Base-by-base conservation (phyloP, 805 yeast species). In the Starmerella potacharoeniae region DNA sequence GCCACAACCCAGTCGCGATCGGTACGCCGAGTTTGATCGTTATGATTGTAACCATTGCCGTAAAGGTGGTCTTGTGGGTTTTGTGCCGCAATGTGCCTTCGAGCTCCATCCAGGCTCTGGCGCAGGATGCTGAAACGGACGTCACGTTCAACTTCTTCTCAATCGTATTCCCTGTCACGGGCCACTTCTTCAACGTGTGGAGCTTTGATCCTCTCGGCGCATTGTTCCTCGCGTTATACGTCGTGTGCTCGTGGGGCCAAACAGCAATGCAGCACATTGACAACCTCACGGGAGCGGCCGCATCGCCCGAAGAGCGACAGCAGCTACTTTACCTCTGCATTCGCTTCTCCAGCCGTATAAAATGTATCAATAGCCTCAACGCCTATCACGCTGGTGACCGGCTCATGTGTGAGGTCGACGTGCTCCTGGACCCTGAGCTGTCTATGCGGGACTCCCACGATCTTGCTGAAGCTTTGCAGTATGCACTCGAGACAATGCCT, bases 171-270 rank as follows among this genome's bases (percentile, higher is more conserved):
- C 95, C 95, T 0, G 58, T 82, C 0, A 44, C 77, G 0, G 91
- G 91, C 1, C 70, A 74, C 53, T 61, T 66, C n/a, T 66, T 76
- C 16, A 66, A 75, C 17, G 62, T 75, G 16, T 82, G 87, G 83
- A 83, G 88, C 87, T 63, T 83, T 45, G 95, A 85, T 69, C 81
- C 93, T 1, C 60, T 79, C 4, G 93, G 95, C 14, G 95, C 95
- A 0, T 67, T 83, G 36, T 22, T 76, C 0, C 73, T 85, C 48
- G 81, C 87, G 11, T 49, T 76, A 7, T 85, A 84, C 61, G 79
- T 85, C 37, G 76, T 85, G 14, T 60, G 69, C 2, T 78, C 82
- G 52, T 85, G 95, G 95, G 69, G 77, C 5, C 58, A 60, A 16
- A 82, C 79, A 0, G 85, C 87, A 2, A 74, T 80, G 62, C 90